phyloP scores from a whole-genome alignment of 2,329 filamentous ascomycete species.

The Calonectria multiphialidica region DNA sequence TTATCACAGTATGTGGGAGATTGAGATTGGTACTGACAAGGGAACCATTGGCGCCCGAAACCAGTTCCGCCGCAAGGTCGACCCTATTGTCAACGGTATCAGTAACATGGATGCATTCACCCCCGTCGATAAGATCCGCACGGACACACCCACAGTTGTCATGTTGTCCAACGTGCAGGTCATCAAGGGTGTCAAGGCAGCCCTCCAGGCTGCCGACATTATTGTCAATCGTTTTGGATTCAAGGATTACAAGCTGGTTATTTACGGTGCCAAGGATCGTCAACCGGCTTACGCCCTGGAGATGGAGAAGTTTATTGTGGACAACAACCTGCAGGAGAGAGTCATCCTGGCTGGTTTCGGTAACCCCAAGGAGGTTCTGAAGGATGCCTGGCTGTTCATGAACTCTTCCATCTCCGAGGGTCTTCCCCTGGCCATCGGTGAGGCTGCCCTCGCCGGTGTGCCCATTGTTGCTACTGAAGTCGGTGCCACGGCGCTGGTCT shows the following conservation, averaged over 20 bases:
- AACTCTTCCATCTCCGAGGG: conserved; percentile 37
- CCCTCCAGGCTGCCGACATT: conserved; percentile 34
- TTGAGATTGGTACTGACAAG: conserved; percentile 33
- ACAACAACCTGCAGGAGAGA: conserved; percentile 22
- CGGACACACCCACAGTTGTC: conserved; percentile 31
- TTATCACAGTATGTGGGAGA: conserved; percentile 32
- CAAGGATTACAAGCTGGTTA: conserved; percentile 30
- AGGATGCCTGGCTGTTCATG: conserved; percentile 39
- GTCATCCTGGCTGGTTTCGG: conserved; percentile 34
- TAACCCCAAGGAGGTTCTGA: conserved; percentile 31
- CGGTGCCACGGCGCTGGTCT: conserved; percentile 31
- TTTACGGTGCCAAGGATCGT: conserved; percentile 35
- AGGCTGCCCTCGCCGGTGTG: conserved; percentile 33
- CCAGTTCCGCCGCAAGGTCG: conserved; percentile 33
- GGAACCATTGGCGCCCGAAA: conserved; percentile 28
- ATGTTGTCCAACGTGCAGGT: conserved; percentile 38
- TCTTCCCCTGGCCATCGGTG: conserved; percentile 33
- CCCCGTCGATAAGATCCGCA: conserved; percentile 34
- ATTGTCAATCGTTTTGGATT: conserved; percentile 35
- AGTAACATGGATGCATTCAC: conserved; percentile 35
- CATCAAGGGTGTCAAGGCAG: conserved; percentile 36
- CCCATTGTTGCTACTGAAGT: conserved; percentile 37
- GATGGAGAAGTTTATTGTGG: conserved; percentile 36
- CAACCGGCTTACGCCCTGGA: conserved; percentile 33
- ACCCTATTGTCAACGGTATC: conserved; percentile 37